Evolutionary conservation across 179 eudicot species (phyloP), one percentile per base, ranked within the genome.

Genomic region (Actinidia chinensis): DNA sequence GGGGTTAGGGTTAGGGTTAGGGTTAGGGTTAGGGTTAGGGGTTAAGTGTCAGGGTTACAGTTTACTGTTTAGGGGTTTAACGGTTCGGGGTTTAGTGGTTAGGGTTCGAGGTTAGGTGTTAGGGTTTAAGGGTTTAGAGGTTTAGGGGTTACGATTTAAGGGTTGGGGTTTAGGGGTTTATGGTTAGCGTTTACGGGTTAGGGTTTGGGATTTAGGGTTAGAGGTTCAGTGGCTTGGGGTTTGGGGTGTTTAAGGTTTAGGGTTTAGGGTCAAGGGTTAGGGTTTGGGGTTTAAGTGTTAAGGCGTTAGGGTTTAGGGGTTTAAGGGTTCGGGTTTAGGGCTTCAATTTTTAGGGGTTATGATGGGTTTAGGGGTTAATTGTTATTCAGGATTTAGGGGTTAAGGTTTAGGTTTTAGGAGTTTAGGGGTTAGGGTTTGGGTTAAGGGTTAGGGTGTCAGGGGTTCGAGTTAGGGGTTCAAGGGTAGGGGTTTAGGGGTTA

Each of bases 1-100:
- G 23, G 70, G 70, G 36, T 66, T 66, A 66, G 70, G 70, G 70
- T 66, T 66, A 36, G 40, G 70, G n/a, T n/a, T n/a, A n/a, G 70
- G 48, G 36, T 66, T 66, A 66, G 70, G 70, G 47, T 23, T 23
- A n/a, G 70, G n/a, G 36, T 63, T 63, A 6, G 13, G 68, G 68
- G 36, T 63, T 23, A 6, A 28, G n/a, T n/a, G n/a, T n/a, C n/a
- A n/a, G n/a, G n/a, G n/a, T n/a, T n/a, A n/a, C n/a, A n/a, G n/a
- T n/a, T n/a, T n/a, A n/a, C n/a, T n/a, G n/a, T n/a, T n/a, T n/a
- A n/a, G n/a, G 68, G 68, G 36, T 63, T 23, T 22, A 28, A 42
- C n/a, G 68, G 36, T 51, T 51, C 14, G 14, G 55, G 55, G 55
- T 51, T 51, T 51, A 51, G 55, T 13, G 9, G 10, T 51, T 66